Evolutionary conservation across 2,329 filamentous ascomycete species (phyloP).

Genomic region (Nemania abortiva): DNA sequence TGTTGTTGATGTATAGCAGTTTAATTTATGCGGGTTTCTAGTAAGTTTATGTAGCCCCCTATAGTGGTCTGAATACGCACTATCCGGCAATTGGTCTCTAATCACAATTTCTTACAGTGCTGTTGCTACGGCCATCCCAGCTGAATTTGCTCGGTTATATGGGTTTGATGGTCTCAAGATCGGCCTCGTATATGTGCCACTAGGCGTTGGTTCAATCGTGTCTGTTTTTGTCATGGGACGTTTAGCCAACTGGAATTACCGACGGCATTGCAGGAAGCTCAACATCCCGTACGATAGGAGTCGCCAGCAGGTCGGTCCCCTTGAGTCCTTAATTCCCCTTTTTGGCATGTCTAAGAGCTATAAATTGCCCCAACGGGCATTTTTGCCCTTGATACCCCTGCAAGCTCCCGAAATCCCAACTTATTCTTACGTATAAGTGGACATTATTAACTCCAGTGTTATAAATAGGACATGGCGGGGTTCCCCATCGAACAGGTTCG

Average conservation of each 20-base stretch:
- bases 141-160: conserved; percentile 59
- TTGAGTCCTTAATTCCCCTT: too few relatives aligned
- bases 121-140: conserved; percentile 50
- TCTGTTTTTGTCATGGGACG: conserved; percentile 56
- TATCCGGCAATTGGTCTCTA: background rate
- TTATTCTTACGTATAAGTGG: too few relatives aligned
- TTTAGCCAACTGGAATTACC: conserved; percentile 71
- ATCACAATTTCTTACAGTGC: conserved; percentile 34
- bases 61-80: background rate
- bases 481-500: conserved; percentile 53
- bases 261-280: conserved; percentile 62
- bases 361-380: too few relatives aligned
- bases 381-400: too few relatives aligned
- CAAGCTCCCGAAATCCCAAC: too few relatives aligned
- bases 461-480: conserved; percentile 50
- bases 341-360: too few relatives aligned
- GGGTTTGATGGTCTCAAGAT: conserved; percentile 63
- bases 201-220: conserved; percentile 54
- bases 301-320: too few relatives aligned
- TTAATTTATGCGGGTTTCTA: conserved; percentile 54
- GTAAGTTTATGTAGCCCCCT: background rate
- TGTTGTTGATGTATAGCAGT: conserved; percentile 52
- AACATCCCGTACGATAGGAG: conserved; percentile 63
- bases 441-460: too few relatives aligned
- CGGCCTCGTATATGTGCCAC: conserved; percentile 56